A percentile compares a stretch with the other conserved stretches of the same genome.
Conservation (phyloP, 176 grass and related monocot genomes). For the Oryza meridionalis region DNA sequence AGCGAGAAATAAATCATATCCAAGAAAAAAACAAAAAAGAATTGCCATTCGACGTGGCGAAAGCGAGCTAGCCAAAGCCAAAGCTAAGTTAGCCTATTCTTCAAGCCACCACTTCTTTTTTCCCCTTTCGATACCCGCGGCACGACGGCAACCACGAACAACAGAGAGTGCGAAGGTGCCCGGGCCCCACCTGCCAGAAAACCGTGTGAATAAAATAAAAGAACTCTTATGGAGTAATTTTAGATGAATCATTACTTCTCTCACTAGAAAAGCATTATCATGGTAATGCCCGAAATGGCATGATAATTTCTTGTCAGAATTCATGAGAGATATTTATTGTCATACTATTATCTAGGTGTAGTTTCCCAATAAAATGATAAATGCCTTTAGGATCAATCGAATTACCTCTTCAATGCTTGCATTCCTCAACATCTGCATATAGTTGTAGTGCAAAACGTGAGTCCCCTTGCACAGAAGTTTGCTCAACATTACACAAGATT, state of each 20-base stretch:
- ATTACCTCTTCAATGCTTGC: constrained; percentile 77
- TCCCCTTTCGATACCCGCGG: too few species aligned
- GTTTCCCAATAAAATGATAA: constrained; percentile 9
- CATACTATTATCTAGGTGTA: constrained; percentile 2
- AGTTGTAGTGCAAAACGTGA: constrained; percentile 37
- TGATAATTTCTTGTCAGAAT: not conserved
- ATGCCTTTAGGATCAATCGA: not conserved
- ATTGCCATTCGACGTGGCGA: not conserved
- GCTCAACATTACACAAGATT: not conserved
- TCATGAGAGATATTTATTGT: not conserved
- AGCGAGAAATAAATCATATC: not conserved
- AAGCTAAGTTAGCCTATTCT: not conserved
- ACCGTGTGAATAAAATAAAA: constrained; percentile 9
- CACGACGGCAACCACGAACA: not conserved
- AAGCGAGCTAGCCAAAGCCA: not conserved
- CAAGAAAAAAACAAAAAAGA: not conserved
- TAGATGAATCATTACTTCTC: not conserved
- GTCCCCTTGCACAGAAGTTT: constrained; percentile 4
- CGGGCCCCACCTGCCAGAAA: not conserved
- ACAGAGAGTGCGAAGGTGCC: not conserved
- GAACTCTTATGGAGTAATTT: not conserved
- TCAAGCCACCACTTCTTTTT: too few species aligned
- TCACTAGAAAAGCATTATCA: constrained; percentile 5
- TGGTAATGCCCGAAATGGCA: not conserved
- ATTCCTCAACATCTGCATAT: constrained; percentile 78